phyloP scores from a whole-genome alignment of 2,329 filamentous ascomycete genomes.

The Cladosporium sp. region DNA sequence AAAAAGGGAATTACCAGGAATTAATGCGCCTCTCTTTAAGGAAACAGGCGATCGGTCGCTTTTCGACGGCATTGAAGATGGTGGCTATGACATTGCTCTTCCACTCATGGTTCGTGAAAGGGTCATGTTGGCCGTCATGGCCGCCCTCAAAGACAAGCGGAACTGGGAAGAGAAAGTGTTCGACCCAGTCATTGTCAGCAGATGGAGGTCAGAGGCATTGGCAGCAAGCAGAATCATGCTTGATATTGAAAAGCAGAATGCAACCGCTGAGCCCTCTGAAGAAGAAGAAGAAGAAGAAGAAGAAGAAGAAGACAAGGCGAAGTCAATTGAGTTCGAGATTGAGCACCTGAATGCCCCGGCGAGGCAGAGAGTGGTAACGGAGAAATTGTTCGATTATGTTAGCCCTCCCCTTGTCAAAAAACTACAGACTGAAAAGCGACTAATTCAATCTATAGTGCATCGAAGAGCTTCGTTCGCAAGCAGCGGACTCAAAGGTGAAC shows the following conservation, averaged over 20 bases:
- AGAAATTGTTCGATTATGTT: background rate
- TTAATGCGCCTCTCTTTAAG: too few relatives aligned
- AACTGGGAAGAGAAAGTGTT: background rate
- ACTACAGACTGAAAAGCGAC: background rate
- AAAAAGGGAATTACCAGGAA: too few relatives aligned
- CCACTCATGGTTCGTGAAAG: background rate
- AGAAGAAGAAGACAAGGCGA: too few relatives aligned
- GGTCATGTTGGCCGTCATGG: conserved; percentile 3
- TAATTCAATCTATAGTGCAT: background rate
- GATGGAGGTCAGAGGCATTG: background rate
- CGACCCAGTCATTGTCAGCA: background rate
- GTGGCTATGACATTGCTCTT: background rate
- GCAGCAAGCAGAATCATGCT: background rate
- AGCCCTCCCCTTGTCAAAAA: background rate
- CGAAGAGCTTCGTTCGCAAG: background rate
- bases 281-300: too few relatives aligned
- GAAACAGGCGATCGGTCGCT: too few relatives aligned
- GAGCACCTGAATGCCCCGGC: too few relatives aligned
- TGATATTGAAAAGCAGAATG: too few relatives aligned
- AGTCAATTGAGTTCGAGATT: too few relatives aligned
- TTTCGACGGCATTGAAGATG: too few relatives aligned
- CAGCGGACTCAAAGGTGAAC: background rate
- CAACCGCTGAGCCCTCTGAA: too few relatives aligned
- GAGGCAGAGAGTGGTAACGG: background rate
- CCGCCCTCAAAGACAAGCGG: background rate